Evolutionary conservation across 2,329 filamentous ascomycete species (phyloP).

Genomic region (Sporothrix dimorphospora): DNA sequence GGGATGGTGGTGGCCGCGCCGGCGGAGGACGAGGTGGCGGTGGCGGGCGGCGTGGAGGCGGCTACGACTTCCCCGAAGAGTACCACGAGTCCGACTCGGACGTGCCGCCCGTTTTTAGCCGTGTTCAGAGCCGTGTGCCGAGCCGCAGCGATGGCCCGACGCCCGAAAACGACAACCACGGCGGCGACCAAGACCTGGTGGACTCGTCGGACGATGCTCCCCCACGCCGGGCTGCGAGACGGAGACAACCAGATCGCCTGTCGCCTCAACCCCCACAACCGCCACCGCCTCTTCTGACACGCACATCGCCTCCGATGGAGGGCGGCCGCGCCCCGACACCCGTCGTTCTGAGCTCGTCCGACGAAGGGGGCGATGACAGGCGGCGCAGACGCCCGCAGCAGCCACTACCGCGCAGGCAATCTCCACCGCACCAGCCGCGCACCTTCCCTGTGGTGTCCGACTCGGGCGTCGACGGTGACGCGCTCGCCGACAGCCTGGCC

Average conservation of each 20-base stretch:
- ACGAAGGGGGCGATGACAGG: not conserved
- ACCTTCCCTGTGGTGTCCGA: not conserved
- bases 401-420: not conserved
- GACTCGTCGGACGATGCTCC: not conserved
- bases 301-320: constrained; percentile 18
- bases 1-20: not conserved
- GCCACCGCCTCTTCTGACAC: constrained; percentile 20
- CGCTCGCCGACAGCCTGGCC: not conserved
- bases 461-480: not conserved
- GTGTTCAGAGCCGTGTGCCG: not conserved
- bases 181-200: not conserved
- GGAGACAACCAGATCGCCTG: not conserved
- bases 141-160: not conserved
- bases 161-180: not conserved
- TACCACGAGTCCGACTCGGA: not conserved
- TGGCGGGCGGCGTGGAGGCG: not conserved
- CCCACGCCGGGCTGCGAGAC: not conserved
- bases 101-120: not conserved
- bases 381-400: not conserved
- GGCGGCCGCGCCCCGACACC: constrained; percentile 6
- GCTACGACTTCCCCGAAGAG: not conserved
- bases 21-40: not conserved
- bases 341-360: constrained; percentile 13
- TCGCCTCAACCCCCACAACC: not conserved
- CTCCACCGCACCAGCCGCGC: not conserved